A percentile compares a stretch with the other conserved stretches of the same genome.
Conservation (phyloP, 179 eudicot genomes). For the Pouteria campechiana region DNA sequence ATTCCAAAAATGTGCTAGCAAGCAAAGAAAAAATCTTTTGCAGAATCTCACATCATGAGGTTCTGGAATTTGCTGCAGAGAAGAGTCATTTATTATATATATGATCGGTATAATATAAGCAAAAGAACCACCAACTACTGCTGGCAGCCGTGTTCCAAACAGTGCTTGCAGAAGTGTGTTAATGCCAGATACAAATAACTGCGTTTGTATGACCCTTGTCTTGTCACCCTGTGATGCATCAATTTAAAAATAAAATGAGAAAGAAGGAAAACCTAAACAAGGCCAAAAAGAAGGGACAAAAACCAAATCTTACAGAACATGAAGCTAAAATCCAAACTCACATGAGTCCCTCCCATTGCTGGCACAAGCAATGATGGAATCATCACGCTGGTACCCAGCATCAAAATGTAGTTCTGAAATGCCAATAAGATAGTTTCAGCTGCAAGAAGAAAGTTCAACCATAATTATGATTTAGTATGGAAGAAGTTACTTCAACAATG, state of each 20-base stretch:
- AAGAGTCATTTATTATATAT: constrained; percentile 78
- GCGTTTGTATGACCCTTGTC: constrained; percentile 89
- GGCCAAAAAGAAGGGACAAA: background rate
- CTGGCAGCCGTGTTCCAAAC: constrained; percentile 90
- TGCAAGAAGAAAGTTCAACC: constrained; percentile 36
- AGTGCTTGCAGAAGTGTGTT: constrained; percentile 94
- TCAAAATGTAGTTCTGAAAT: constrained; percentile 88
- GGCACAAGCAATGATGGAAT: constrained; percentile 81
- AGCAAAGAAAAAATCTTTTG: too few species aligned
- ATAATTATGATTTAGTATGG: too few species aligned
- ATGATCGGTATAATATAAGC: constrained; percentile 73
- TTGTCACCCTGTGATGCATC: constrained; percentile 67
- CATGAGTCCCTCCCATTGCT: constrained; percentile 89
- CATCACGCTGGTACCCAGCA: constrained; percentile 95
- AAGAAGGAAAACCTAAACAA: background rate
- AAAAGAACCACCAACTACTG: constrained; percentile 92
- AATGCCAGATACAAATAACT: constrained; percentile 84
- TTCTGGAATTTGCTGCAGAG: constrained; percentile 57
- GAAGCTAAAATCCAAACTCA: constrained; percentile 40
- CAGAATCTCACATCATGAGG: constrained; percentile 59
- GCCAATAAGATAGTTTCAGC: constrained; percentile 92
- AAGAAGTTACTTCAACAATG: too few species aligned
- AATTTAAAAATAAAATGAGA: background rate
- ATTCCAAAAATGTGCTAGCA: too few species aligned
- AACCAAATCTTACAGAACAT: too few species aligned